Conservation (phyloP, 768 basidiomycete species). For the Lyophyllum decastes region DNA sequence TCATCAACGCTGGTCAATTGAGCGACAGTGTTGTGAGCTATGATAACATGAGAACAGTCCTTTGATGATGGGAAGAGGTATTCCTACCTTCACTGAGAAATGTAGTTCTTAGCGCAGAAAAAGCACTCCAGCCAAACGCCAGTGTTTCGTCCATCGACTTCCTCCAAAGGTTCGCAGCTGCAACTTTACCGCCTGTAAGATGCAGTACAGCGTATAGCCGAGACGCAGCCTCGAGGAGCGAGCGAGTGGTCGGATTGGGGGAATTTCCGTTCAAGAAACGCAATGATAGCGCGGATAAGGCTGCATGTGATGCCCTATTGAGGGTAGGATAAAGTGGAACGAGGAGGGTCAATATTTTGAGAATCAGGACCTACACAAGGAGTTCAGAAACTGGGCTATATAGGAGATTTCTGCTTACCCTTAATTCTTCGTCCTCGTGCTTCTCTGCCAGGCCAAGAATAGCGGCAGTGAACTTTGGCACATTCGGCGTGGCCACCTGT, state of each 20-base stretch:
- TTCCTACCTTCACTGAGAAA: constrained; percentile 48
- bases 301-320: constrained; percentile 54
- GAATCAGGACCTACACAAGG: constrained; percentile 40
- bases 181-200: constrained; percentile 78
- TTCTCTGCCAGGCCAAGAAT: constrained; percentile 59
- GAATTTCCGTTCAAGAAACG: constrained; percentile 57
- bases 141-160: constrained; percentile 74
- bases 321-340: constrained; percentile 68
- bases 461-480: constrained; percentile 68
- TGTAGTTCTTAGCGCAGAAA: constrained; percentile 59
- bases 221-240: constrained; percentile 50
- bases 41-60: background rate
- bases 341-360: constrained; percentile 54
- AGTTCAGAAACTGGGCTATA: background rate
- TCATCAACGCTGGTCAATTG: constrained; percentile 21
- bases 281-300: constrained; percentile 55
- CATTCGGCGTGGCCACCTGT: constrained; percentile 70
- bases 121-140: constrained; percentile 63
- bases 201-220: constrained; percentile 64
- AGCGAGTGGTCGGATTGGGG: constrained; percentile 38
- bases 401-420: constrained; percentile 39
- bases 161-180: constrained; percentile 70
- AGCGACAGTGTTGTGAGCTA: constrained; percentile 6
- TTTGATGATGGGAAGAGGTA: background rate
- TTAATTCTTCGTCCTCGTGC: constrained; percentile 49